Evolutionary conservation across 2,329 filamentous ascomycete genomes (phyloP), one percentile per base, ranked within the genome.

Genomic region (Apiospora kogelbergensis): DNA sequence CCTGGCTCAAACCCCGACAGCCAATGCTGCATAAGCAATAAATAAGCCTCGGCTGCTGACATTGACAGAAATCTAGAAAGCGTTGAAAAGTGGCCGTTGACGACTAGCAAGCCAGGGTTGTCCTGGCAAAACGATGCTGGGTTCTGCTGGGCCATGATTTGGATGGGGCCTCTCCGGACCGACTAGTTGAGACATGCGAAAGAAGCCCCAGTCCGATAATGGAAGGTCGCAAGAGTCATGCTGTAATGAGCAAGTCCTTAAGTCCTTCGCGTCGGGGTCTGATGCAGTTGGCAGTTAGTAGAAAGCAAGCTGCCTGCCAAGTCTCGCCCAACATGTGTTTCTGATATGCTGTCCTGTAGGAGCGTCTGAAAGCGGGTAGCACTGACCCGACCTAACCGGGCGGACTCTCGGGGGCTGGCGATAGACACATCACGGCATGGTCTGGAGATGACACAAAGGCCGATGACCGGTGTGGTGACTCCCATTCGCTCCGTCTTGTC

Each of bases 171-270:
- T n/a, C 41, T 42, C 63, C 63, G 63, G 63, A 45, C 63, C 63
- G 63, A 65, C 63, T 65, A 65, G 63, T 45, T 65, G 30, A 45
- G 63, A 26, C 41, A 65, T n/a, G 17, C 44, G 63, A 42, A 45
- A 17, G 15, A 30, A n/a, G 63, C 17, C 41, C 63, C 63, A 65
- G 41, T 30, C 63, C 63, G 63, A 65, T 65, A 65, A 44, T 44
- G 63, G 63, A 65, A 65, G 63, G 63, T 45, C 63, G 22, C 63
- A 65, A 45, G 63, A 65, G 63, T 65, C 63, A 65, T 65, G 63
- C 30, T 45, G 41, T 40, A 45, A 65, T 60, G 53, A 60, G 53
- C 53, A 20, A 60, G 53, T 37, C 20, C 53, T 30, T 60, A 20
- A 60, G 53, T 37, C 20, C 53, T 30, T 60, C 53, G 20, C 30